A percentile compares a stretch with the other conserved stretches of the same genome.
Conservation (phyloP, 2,329 filamentous ascomycete species). For the Huntiella abstrusa region DNA sequence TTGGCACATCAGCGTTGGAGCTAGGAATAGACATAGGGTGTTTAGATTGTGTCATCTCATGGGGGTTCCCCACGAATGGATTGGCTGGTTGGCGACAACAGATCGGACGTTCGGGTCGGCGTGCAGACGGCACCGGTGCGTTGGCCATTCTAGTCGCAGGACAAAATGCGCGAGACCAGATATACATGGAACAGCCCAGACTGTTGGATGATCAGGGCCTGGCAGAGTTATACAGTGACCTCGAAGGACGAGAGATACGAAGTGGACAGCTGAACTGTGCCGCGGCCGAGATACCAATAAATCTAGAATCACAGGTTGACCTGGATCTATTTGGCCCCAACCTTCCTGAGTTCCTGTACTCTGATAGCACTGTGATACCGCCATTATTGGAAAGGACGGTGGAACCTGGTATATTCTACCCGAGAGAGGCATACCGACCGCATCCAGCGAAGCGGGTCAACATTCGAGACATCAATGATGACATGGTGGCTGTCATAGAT, state of each 20-base stretch:
- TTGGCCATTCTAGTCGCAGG: conserved; percentile 80
- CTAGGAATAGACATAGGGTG: conserved; percentile 90
- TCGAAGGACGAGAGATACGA: conserved; percentile 77
- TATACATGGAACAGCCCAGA: conserved; percentile 92
- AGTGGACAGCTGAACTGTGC: conserved; percentile 94
- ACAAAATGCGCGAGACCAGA: conserved; percentile 75
- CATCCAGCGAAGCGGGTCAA: conserved; percentile 65
- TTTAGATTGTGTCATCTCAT: conserved; percentile 80
- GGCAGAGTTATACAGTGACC: conserved; percentile 70
- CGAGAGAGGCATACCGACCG: conserved; percentile 72
- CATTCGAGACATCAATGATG: conserved; percentile 73
- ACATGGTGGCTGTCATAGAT: conserved; percentile 89
- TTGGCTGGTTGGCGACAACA: conserved; percentile 91
- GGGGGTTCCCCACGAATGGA: conserved; percentile 79
- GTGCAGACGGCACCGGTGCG: conserved; percentile 42
- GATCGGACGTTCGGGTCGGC: conserved; percentile 74
- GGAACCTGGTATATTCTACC: conserved; percentile 60
- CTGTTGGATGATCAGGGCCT: conserved; percentile 88
- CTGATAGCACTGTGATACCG: background rate
- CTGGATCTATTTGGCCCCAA: conserved; percentile 53
- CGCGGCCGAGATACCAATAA: conserved; percentile 83
- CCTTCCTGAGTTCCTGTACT: conserved; percentile 30
- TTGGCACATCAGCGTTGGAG: conserved; percentile 84
- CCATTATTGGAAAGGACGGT: conserved; percentile 17
- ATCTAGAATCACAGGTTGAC: conserved; percentile 47